These are phyloP conservation scores for Moesziomyces globuligerus DNA, from an alignment of 1,284 basidiomycete species.

Conservation along the genomic window DNA sequence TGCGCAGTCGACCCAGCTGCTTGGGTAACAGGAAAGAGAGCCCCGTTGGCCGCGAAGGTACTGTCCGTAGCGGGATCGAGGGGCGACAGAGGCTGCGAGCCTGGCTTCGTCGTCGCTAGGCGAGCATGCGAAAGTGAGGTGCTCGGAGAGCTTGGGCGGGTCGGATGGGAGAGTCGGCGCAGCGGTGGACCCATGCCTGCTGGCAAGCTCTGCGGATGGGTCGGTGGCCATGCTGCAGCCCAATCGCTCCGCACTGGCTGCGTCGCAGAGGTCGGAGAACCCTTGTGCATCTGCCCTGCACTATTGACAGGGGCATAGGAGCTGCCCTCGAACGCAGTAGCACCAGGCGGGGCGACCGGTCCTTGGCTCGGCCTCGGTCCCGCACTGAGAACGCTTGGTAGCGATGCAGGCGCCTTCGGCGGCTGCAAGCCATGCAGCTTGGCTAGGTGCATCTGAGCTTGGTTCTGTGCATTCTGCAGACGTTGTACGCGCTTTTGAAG, in stretches of 20 bases:
- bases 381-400: neutral
- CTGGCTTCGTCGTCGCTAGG: neutral
- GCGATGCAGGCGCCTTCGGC: conserved; percentile 6
- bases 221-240: neutral
- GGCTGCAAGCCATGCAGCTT: conserved; percentile 40
- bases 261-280: conserved; percentile 1
- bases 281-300: conserved; percentile 14
- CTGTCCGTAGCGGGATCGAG: neutral
- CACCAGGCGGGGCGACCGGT: neutral
- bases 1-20: neutral
- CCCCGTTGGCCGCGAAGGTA: neutral
- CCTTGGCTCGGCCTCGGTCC: neutral
- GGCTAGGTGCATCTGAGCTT: conserved; percentile 33
- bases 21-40: neutral
- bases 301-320: neutral
- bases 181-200: neutral
- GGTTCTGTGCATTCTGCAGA: conserved; percentile 40
- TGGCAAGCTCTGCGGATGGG: too few relatives aligned
- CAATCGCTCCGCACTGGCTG: neutral
- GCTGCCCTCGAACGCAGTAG: neutral
- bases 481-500: conserved; percentile 24
- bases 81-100: neutral
- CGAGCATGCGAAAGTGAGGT: neutral
- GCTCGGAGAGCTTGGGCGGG: neutral
- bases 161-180: neutral